These are phyloP conservation scores for Sclerotiophoma versabilis DNA, from an alignment of 2,329 filamentous ascomycete genomes.

Conservation along the genomic window DNA sequence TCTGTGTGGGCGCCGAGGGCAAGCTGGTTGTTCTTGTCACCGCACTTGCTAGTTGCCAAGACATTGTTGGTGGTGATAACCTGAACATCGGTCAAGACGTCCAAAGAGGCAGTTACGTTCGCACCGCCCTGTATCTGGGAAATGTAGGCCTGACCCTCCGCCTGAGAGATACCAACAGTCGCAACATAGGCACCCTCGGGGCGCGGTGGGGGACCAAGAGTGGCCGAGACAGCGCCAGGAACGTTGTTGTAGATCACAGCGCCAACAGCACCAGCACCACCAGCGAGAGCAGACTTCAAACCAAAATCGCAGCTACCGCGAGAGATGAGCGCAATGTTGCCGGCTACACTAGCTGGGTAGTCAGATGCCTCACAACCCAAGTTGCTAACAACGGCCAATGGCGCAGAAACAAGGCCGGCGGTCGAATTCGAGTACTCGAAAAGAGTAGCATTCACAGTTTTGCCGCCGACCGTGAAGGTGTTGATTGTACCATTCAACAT, in stretches of 20 bases:
- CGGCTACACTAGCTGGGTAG: constrained; percentile 65
- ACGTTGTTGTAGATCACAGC: constrained; percentile 79
- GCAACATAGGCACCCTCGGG: constrained; percentile 65
- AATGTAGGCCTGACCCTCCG: constrained; percentile 65
- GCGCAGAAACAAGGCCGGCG: constrained; percentile 32
- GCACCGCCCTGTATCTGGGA: constrained; percentile 59
- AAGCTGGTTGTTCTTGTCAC: constrained; percentile 46
- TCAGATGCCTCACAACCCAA: constrained; percentile 57
- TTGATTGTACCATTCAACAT: constrained; percentile 32
- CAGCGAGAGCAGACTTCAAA: constrained; percentile 72
- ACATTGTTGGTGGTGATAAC: constrained; percentile 57
- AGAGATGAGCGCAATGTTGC: constrained; percentile 73
- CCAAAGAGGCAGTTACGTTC: constrained; percentile 48
- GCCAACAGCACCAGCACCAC: constrained; percentile 72
- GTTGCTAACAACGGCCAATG: constrained; percentile 39
- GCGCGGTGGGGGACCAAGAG: constrained; percentile 68
- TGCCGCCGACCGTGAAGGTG: constrained; percentile 29
- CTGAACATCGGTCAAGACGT: constrained; percentile 55
- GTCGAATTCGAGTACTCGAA: constrained; percentile 36
- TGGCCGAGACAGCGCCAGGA: constrained; percentile 64
- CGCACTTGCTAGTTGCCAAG: constrained; percentile 46
- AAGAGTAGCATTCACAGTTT: constrained; percentile 21
- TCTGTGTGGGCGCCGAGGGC: constrained; percentile 50
- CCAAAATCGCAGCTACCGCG: constrained; percentile 77
- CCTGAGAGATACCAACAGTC: constrained; percentile 70